Evolutionary conservation across 306 rosid species (phyloP).

Genomic region (Corylus avellana): DNA sequence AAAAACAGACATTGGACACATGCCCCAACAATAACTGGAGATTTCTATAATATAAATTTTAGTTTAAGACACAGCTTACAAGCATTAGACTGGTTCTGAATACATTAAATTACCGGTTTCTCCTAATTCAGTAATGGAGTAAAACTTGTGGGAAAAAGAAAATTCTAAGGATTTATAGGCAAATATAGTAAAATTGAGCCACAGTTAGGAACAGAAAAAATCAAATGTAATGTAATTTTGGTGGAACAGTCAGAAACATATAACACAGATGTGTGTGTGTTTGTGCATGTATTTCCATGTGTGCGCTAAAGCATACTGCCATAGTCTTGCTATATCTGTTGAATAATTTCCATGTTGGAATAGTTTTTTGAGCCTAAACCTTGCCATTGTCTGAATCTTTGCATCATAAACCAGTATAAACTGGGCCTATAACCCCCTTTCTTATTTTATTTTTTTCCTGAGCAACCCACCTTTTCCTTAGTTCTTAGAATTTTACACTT

Average conservation of each 20-base stretch:
- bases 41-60: slow-evolving; percentile 1
- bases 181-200: background rate
- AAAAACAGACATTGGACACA: no score
- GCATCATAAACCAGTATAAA: background rate
- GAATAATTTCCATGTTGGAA: background rate
- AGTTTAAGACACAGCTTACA: background rate
- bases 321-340: background rate
- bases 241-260: background rate
- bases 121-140: background rate
- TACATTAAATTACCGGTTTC: background rate
- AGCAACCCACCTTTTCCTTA: background rate
- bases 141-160: background rate
- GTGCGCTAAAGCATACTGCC: background rate
- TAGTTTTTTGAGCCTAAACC: background rate
- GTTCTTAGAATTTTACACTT: background rate
- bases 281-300: background rate
- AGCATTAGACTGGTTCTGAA: background rate
- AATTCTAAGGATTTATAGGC: background rate
- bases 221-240: background rate
- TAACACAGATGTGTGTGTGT: background rate
- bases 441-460: no score
- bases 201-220: background rate
- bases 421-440: background rate
- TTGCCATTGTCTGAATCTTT: background rate
- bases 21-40: background rate